Evolutionary conservation across 768 basidiomycete genomes (phyloP).

Genomic region (Mycena filopes): DNA sequence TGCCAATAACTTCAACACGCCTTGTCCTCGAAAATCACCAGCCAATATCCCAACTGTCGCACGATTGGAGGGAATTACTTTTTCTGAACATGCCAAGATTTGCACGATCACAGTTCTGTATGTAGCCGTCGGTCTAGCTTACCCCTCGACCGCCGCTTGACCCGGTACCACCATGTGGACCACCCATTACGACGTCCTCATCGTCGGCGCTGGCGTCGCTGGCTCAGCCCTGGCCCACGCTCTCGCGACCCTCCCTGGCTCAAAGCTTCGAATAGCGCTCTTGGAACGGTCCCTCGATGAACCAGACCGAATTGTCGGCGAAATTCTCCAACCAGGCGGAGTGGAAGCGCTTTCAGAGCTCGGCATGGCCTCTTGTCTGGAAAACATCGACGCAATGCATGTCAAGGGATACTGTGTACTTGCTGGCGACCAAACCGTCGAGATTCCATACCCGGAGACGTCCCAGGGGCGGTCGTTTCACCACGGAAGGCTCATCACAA

Average conservation of each 20-base stretch:
- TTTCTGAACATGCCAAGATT: conserved; percentile 5
- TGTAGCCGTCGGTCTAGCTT: not conserved
- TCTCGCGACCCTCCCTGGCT: conserved; percentile 68
- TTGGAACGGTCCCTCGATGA: conserved; percentile 91
- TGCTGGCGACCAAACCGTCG: conserved; percentile 66
- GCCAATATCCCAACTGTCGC: not conserved
- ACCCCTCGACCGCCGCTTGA: not conserved
- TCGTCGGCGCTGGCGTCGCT: conserved; percentile 93
- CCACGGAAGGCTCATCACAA: conserved; percentile 90
- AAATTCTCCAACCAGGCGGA: conserved; percentile 94
- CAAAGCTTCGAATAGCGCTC: conserved; percentile 79
- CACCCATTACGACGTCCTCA: conserved; percentile 74
- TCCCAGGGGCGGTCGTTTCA: conserved; percentile 90
- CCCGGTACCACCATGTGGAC: conserved; percentile 17
- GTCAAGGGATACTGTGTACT: conserved; percentile 87
- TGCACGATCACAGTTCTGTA: not conserved
- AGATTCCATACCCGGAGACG: conserved; percentile 85
- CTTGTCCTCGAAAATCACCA: not conserved
- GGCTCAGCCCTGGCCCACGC: conserved; percentile 89
- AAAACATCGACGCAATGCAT: conserved; percentile 86
- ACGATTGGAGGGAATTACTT: not conserved
- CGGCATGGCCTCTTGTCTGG: conserved; percentile 77
- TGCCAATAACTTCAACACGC: not conserved
- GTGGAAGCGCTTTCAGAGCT: conserved; percentile 78
- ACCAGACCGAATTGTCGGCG: conserved; percentile 98